Conservation (phyloP, 2,329 filamentous ascomycete species). For the Orbilia brochopaga region DNA sequence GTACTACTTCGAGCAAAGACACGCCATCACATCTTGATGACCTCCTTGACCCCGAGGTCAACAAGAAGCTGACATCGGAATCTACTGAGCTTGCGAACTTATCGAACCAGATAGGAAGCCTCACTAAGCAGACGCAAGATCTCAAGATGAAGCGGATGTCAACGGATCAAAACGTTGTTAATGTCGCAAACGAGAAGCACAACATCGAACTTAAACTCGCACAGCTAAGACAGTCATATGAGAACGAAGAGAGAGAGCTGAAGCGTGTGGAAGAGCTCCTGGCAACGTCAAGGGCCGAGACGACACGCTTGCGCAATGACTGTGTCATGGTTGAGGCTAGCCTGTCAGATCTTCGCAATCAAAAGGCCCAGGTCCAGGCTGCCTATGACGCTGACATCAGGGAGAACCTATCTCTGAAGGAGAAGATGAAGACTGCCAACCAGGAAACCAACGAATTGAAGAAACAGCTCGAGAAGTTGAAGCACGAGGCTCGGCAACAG, state of each 20-base stretch:
- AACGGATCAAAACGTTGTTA: conserved; percentile 80
- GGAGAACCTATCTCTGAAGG: conserved; percentile 84
- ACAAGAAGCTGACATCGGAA: conserved; percentile 84
- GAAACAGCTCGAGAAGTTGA: conserved; percentile 90
- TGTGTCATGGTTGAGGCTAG: conserved; percentile 80
- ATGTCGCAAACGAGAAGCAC: conserved; percentile 83
- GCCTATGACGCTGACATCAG: conserved; percentile 84
- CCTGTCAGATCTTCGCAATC: conserved; percentile 78
- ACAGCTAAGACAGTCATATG: conserved; percentile 85
- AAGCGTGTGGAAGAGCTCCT: conserved; percentile 84
- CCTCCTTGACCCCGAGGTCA: conserved; percentile 87
- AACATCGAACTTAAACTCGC: conserved; percentile 88
- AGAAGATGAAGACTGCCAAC: conserved; percentile 83
- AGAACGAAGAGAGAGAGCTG: conserved; percentile 88
- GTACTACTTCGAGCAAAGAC: conserved; percentile 60
- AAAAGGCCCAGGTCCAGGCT: conserved; percentile 76
- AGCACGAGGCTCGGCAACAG: conserved; percentile 88
- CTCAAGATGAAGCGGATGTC: conserved; percentile 80
- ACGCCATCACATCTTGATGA: conserved; percentile 71
- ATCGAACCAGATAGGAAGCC: conserved; percentile 89
- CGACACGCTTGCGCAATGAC: conserved; percentile 81
- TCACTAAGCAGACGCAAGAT: conserved; percentile 93
- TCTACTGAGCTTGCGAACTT: conserved; percentile 92
- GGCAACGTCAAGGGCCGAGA: conserved; percentile 75
- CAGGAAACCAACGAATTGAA: conserved; percentile 81